Percentiles rank a stretch among this genome's conserved stretches.
Conservation (phyloP, 352 stramenopile genomes). For the Globisporangium viniferum region DNA sequence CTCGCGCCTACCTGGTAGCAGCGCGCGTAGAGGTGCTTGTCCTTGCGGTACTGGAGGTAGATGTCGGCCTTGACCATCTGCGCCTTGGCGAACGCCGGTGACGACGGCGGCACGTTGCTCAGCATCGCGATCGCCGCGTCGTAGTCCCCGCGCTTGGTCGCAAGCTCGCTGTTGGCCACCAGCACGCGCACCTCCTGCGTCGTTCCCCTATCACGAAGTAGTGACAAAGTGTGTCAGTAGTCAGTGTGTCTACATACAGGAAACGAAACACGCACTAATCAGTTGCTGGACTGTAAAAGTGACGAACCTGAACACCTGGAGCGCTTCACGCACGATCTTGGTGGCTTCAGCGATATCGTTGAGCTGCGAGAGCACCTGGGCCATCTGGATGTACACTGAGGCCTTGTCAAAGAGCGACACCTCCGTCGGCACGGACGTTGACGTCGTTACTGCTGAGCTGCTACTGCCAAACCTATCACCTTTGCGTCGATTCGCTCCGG, state of each 20-base stretch:
- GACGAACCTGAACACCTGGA: constrained; percentile 61
- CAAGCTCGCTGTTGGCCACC: constrained; percentile 88
- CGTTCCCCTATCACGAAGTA: constrained; percentile 37
- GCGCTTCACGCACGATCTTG: constrained; percentile 58
- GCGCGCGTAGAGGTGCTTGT: constrained; percentile 87
- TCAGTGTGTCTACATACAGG: too few species aligned
- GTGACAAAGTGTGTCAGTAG: too few species aligned
- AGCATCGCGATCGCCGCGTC: constrained; percentile 89
- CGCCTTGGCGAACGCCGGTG: constrained; percentile 79
- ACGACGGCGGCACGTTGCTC: constrained; percentile 74
- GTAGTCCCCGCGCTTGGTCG: constrained; percentile 89
- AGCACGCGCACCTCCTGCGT: constrained; percentile 89
- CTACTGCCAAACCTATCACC: constrained; percentile 11
- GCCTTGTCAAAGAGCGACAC: constrained; percentile 81
- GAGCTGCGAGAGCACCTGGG: constrained; percentile 75
- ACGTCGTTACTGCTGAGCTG: neutral
- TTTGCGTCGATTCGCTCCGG: constrained; percentile 4
- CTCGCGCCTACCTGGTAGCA: constrained; percentile 64
- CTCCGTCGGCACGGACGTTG: neutral
- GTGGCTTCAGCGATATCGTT: constrained; percentile 71
- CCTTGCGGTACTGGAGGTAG: constrained; percentile 89
- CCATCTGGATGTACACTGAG: constrained; percentile 86
- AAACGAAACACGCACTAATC: neutral
- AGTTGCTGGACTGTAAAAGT: neutral
- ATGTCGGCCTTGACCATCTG: constrained; percentile 94